Evolutionary conservation across 768 basidiomycete genomes (phyloP), one percentile per base, ranked within the genome.

Genomic region (Termitomyces sp.): DNA sequence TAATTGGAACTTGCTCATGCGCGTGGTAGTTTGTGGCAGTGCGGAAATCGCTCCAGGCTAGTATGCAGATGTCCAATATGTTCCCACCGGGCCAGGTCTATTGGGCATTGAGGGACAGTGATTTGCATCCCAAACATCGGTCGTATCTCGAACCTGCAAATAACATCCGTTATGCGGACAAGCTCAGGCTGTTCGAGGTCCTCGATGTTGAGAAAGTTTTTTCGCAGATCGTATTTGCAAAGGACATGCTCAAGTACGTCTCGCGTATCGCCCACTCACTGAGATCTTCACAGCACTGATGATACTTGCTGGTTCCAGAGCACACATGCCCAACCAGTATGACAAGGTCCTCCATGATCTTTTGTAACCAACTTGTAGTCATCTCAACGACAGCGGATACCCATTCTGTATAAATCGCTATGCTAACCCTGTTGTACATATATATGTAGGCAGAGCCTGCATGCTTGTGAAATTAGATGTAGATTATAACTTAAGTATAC

Each of bases 1-100:
- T 14, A 24, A 14, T 27, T 26, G 56, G 34, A 5, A 10, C 9
- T 26, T 10, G 32, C 42, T 59, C 36, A 59, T 14, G 16, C n/a
- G 46, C 50, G 13, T 37, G 47, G 29, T 55, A 92, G 91, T 90
- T 93, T 65, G 74, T 92, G 39, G 81, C 89, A 0, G 80, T 88
- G 57, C 83, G 91, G 46, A 92, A 90, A 76, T 92, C 90, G 3
- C 78, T 93, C 0, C 89, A 92, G 68, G 90, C 90, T 46, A 91
- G 89, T 58, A 92, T 93, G 90, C 80, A 83, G 49, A 81, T 79
- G 74, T 72, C 82, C 3, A 79, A 85, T 61, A 79, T 90, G 68
- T 91, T 82, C 60, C 90, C 90, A 13, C 87, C 91, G 0, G 91
- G 90, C 3, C 79, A 84, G 8, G 84, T 92, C 16, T 76, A 90